These are phyloP conservation scores for Coprinopsis strossmayeri DNA, from an alignment of 768 basidiomycete species.

Conservation along the genomic window DNA sequence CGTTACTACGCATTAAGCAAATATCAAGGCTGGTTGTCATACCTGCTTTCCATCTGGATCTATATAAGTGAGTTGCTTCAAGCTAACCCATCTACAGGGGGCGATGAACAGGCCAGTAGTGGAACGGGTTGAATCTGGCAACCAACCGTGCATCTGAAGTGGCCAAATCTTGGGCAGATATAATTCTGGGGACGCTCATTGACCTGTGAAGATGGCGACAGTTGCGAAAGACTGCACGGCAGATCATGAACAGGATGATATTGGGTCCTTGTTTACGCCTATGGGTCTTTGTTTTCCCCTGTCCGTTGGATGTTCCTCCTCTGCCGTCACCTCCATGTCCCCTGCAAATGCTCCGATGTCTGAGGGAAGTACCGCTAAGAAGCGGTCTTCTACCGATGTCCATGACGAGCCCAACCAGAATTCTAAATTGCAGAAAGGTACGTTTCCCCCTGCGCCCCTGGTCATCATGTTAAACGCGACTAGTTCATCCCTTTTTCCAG, in stretches of 20 bases:
- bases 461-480: neutral
- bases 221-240: neutral
- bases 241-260: neutral
- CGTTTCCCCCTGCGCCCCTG: neutral
- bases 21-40: slow-evolving; percentile 1
- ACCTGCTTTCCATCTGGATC: slow-evolving; percentile 78
- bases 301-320: neutral
- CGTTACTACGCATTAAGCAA: neutral
- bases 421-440: slow-evolving; percentile 2
- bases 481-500: slow-evolving; percentile 31
- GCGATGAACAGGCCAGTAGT: neutral
- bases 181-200: slow-evolving; percentile 35
- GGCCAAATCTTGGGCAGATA: slow-evolving; percentile 45
- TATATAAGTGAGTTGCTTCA: slow-evolving; percentile 75
- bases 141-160: slow-evolving; percentile 50
- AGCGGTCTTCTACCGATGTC: neutral
- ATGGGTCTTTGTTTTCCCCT: neutral
- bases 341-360: neutral
- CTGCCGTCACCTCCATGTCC: neutral
- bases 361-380: neutral
- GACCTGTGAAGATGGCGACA: neutral
- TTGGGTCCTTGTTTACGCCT: neutral
- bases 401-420: neutral
- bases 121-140: neutral
- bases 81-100: slow-evolving; percentile 66